These are phyloP conservation scores for Tinospora cordifolia DNA, from an alignment of 164 flowering plant genomes.

Conservation along the genomic window DNA sequence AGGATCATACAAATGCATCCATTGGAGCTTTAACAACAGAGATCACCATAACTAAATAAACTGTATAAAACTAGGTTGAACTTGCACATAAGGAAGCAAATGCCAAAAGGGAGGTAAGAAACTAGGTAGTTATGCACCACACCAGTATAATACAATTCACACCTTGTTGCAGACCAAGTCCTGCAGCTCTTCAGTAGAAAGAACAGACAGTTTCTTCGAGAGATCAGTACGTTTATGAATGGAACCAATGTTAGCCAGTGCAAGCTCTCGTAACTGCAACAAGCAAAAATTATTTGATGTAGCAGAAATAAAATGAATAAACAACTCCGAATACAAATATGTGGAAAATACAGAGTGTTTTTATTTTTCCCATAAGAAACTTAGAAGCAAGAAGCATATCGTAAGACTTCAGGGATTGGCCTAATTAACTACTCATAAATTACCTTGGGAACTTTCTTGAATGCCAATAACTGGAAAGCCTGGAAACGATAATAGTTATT, in stretches of 20 bases:
- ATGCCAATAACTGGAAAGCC: conserved; percentile 82
- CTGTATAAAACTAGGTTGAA: background rate
- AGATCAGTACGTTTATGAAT: conserved; percentile 81
- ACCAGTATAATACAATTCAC: conserved; percentile 8
- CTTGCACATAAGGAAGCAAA: background rate
- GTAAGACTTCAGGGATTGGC: background rate
- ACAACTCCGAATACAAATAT: background rate
- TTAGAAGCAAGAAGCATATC: background rate
- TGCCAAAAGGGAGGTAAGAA: background rate
- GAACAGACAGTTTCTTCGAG: conserved; percentile 70
- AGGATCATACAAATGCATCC: background rate
- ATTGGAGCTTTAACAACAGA: background rate
- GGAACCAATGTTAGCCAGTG: conserved; percentile 81
- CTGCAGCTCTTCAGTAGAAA: conserved; percentile 60
- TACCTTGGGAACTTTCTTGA: conserved; percentile 92
- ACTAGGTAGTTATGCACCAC: background rate
- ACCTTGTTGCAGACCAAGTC: conserved; percentile 88
- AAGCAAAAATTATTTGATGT: background rate
- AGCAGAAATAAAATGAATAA: background rate
- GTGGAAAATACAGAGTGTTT: background rate
- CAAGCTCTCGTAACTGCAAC: conserved; percentile 69
- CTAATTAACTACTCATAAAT: conserved; percentile 2
- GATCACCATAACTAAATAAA: background rate
- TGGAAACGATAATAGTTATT: conserved; percentile 78
- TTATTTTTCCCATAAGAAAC: background rate